phyloP scores from a whole-genome alignment of 306 rosid species.

The Ammopiptanthus mongolicus region DNA sequence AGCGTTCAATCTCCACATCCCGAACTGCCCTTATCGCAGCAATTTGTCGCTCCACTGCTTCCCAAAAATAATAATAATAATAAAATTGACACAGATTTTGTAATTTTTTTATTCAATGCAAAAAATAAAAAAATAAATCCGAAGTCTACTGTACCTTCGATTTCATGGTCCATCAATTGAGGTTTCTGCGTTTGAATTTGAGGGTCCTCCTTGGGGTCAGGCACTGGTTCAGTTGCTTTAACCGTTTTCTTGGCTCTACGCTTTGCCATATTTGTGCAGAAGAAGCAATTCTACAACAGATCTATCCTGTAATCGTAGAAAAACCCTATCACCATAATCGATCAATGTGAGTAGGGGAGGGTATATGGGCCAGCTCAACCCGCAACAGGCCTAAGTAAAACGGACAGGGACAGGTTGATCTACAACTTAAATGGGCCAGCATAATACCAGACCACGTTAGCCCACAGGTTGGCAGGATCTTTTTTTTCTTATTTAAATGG shows the following conservation, averaged over 20 bases:
- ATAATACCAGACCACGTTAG: too few relatives aligned
- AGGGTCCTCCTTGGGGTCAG: conserved; percentile 24
- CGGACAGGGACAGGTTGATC: too few relatives aligned
- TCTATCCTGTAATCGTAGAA: background rate
- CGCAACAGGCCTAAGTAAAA: too few relatives aligned
- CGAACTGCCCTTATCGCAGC: conserved; percentile 73
- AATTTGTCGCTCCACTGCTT: conserved; percentile 53
- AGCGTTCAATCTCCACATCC: conserved; percentile 62
- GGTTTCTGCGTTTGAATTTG: conserved; percentile 26
- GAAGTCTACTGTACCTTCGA: conserved; percentile 37
- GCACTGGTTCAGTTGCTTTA: conserved; percentile 19
- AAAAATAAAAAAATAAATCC: background rate
- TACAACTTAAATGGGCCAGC: too few relatives aligned
- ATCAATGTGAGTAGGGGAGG: too few relatives aligned
- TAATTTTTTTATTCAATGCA: background rate
- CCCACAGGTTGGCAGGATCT: too few relatives aligned
- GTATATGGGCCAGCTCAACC: too few relatives aligned
- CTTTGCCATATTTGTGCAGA: conserved; percentile 40
- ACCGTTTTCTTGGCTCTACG: conserved; percentile 40
- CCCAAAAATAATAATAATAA: background rate
- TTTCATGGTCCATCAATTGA: conserved; percentile 38
- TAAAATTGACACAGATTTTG: background rate
- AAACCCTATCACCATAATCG: background rate
- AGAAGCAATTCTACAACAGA: background rate
- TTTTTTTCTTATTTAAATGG: too few relatives aligned